Evolutionary conservation across 768 basidiomycete genomes (phyloP).

Genomic region (Auriculariales sp.): DNA sequence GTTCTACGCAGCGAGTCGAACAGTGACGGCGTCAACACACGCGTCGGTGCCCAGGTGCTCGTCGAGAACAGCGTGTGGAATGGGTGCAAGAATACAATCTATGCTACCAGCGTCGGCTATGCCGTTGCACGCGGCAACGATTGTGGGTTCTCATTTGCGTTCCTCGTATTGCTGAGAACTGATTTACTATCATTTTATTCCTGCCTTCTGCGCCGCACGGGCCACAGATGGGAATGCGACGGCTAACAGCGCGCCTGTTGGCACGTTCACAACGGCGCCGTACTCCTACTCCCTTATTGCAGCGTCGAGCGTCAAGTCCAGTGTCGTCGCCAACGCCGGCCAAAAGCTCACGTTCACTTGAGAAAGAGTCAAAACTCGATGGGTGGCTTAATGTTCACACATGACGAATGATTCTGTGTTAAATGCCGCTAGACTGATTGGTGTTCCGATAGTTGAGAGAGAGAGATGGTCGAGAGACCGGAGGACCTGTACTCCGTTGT

Average conservation of each 20-base stretch:
- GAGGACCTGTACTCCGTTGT: too few relatives aligned
- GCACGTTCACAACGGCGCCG: constrained; percentile 20
- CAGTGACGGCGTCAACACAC: constrained; percentile 9
- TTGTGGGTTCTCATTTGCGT: too few relatives aligned
- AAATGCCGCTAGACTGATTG: too few relatives aligned
- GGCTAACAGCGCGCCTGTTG: constrained; percentile 18
- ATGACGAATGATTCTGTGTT: too few relatives aligned
- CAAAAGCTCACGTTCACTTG: background rate
- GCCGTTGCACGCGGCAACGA: constrained; percentile 7
- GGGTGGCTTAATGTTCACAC: too few relatives aligned
- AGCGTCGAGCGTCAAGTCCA: constrained; percentile 13
- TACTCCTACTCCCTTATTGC: constrained; percentile 20
- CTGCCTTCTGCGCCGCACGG: constrained; percentile 7
- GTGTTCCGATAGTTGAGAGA: too few relatives aligned
- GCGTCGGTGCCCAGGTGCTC: constrained; percentile 13
- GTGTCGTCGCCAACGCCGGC: constrained; percentile 16
- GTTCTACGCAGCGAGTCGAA: background rate
- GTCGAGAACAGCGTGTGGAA: constrained; percentile 10
- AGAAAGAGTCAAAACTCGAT: too few relatives aligned
- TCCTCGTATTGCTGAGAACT: background rate
- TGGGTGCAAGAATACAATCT: constrained; percentile 1
- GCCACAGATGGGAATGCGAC: too few relatives aligned
- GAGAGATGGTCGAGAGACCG: too few relatives aligned
- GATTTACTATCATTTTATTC: background rate
- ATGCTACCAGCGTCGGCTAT: constrained; percentile 5